Evolutionary conservation across 768 basidiomycete species (phyloP), one percentile per base, ranked within the genome.

Genomic region (Kwoniella heveanensis): DNA sequence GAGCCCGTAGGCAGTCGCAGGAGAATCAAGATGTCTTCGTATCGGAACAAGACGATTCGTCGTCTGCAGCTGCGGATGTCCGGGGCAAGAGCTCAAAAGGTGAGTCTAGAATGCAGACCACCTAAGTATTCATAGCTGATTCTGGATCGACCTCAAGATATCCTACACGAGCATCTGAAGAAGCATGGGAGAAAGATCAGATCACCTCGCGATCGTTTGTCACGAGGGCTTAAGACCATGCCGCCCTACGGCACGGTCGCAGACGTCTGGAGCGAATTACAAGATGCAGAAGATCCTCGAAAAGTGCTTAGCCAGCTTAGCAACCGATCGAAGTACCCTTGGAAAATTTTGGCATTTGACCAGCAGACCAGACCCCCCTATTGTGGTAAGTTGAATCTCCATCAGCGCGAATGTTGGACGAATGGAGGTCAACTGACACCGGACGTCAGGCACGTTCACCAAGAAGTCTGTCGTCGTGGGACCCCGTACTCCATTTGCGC

Each of bases 361-460:
- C 88, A 88, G 61, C 92, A 98, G 77, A 84, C 85, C 0, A 86
- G 96, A 52, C 95, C 96, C 13, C 92, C 92, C 1, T 98, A 95
- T 80, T 89, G 87, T 71, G 95, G 94, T 81, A 54, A 67, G 81
- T 56, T 44, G 32, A n/a, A n/a, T n/a, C n/a, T 32, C 32, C 32
- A 32, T 6, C 39, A 19, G 15, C 24, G 3, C 44, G 4, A 3
- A 10, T 21, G 13, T n/a, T n/a, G n/a, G n/a, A n/a, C n/a, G n/a
- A n/a, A n/a, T n/a, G n/a, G n/a, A n/a, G n/a, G n/a, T n/a, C n/a
- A n/a, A n/a, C 24, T 56, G 19, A 49, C 53, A 10, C 32, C 25
- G 65, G 50, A 30, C n/a, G n/a, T 10, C 62, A 82, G 83, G 84
- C 22, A 98, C 96, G 6, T 97, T 91, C 88, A 93, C 92, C 8